phyloP scores from a whole-genome alignment of 306 rosid genomes.

The Luffa aegyptiaca region DNA sequence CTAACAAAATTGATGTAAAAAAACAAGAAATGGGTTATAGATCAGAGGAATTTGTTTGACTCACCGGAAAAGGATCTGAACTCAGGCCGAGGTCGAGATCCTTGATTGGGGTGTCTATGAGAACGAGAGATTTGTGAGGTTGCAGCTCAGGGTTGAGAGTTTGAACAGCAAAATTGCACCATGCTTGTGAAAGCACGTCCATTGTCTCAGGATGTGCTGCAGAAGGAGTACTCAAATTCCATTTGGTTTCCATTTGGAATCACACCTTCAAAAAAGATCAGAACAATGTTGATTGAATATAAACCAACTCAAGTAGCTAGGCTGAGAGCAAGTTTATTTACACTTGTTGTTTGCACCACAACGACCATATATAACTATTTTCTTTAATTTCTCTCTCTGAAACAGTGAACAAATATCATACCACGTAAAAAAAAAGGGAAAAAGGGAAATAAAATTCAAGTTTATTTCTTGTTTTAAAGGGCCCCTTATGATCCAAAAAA shows the following conservation, averaged over 20 bases:
- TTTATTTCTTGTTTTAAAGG: too few species aligned
- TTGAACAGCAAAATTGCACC: conserved; percentile 91
- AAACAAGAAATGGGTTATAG: neutral
- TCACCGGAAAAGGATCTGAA: conserved; percentile 32
- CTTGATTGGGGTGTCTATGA: conserved; percentile 34
- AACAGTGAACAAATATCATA: neutral
- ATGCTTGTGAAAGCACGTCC: conserved; percentile 82
- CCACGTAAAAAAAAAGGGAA: neutral
- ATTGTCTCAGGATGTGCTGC: conserved; percentile 74
- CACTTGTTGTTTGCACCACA: neutral
- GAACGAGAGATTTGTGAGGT: conserved; percentile 24
- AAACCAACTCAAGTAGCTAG: too few species aligned
- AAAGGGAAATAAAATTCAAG: too few species aligned
- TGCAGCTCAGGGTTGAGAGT: conserved; percentile 49
- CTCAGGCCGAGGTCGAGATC: neutral
- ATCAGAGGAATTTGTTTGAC: neutral
- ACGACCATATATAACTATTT: too few species aligned
- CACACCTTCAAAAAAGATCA: neutral
- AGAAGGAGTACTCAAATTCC: conserved; percentile 52
- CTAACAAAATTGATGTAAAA: neutral
- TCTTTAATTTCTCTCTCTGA: neutral
- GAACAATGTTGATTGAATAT: too few species aligned
- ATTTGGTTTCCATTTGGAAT: conserved; percentile 28
- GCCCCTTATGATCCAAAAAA: too few species aligned
- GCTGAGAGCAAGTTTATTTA: neutral